Conservation (phyloP, 73 alveolate genomes). For the Paramecium pentaurelia region DNA sequence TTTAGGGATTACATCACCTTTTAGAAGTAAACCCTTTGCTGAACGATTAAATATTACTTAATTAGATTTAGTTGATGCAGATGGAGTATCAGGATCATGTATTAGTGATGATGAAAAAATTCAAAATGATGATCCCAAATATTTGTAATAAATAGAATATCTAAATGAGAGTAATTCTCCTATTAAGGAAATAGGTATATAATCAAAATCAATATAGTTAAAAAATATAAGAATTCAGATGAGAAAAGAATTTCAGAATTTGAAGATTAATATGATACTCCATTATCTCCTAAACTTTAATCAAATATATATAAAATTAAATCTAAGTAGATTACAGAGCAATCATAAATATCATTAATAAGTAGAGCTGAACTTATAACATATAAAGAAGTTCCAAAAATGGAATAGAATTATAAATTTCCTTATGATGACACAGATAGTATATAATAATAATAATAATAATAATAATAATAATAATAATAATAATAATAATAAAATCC, state of each 20-base stretch:
- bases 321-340: background rate
- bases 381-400: background rate
- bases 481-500: background rate
- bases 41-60: background rate
- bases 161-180: background rate
- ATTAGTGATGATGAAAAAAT: background rate
- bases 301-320: background rate
- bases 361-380: constrained; percentile 7
- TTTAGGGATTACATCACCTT: background rate
- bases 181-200: background rate
- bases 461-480: background rate
- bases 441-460: background rate
- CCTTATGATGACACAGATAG: background rate
- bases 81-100: background rate
- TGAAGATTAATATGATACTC: background rate
- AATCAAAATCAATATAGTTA: background rate
- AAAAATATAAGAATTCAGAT: background rate
- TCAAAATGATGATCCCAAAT: background rate
- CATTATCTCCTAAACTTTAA: background rate
- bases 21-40: background rate
- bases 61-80: constrained; percentile 4
- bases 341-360: background rate
- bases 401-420: background rate
- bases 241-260: background rate
- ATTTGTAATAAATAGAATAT: background rate